phyloP scores from a whole-genome alignment of 257 asterid genomes.

The Nicotiana tomentosiformis region DNA sequence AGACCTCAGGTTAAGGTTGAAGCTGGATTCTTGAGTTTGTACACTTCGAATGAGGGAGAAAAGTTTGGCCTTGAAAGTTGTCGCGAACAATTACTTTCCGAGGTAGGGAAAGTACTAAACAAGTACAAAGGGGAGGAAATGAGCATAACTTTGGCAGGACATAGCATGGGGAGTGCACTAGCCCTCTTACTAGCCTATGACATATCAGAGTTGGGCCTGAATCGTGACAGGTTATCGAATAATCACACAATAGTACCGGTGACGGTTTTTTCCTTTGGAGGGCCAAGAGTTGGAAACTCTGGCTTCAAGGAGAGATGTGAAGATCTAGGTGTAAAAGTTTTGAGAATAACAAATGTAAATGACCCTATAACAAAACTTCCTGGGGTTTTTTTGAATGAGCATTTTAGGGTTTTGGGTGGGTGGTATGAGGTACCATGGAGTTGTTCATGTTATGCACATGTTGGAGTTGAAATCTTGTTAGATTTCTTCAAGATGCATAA shows the following conservation, averaged over 20 bases:
- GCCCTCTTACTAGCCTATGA: constrained; percentile 50
- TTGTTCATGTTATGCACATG: constrained; percentile 57
- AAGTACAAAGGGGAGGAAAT: constrained; percentile 33
- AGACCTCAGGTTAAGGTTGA: constrained; percentile 52
- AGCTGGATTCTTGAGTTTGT: constrained; percentile 56
- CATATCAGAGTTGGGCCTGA: constrained; percentile 54
- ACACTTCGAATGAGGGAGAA: constrained; percentile 32
- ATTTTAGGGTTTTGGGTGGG: constrained; percentile 39
- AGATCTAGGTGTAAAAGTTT: constrained; percentile 51
- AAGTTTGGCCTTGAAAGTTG: constrained; percentile 56
- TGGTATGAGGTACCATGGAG: constrained; percentile 39
- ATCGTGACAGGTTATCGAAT: neutral
- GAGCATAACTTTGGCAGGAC: constrained; percentile 57
- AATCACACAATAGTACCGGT: constrained; percentile 21
- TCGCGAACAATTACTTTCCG: constrained; percentile 60
- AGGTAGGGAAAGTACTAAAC: constrained; percentile 39
- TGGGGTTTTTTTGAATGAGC: constrained; percentile 53
- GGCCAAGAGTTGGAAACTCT: constrained; percentile 66
- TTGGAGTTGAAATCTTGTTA: constrained; percentile 52
- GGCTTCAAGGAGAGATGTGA: constrained; percentile 63
- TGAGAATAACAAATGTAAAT: constrained; percentile 52
- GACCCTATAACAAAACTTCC: constrained; percentile 70
- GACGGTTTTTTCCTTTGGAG: constrained; percentile 63
- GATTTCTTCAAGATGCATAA: constrained; percentile 56
- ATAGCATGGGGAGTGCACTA: constrained; percentile 75